Evolutionary conservation across 257 asterid genomes (phyloP), one percentile per base, ranked within the genome.

Genomic region (Nicotiana sylvestris): DNA sequence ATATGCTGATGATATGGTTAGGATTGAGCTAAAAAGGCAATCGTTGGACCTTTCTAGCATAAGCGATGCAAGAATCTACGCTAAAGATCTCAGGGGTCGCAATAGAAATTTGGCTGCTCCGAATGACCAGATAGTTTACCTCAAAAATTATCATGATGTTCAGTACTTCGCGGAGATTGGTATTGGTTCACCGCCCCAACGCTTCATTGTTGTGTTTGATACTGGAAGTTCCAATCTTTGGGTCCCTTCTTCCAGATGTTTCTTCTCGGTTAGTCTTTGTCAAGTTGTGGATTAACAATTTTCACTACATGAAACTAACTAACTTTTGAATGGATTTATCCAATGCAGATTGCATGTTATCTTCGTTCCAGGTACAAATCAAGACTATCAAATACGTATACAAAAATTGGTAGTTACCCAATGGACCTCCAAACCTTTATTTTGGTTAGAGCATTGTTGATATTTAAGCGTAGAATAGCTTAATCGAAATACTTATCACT

Each of bases 171-270:
- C 83, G 53, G 87, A 87, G 61, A 81, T 87, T 66, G 80, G 83
- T 29, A 82, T 87, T 35, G 89, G 89, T 53, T 62, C 89, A 30
- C 89, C 89, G 0, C 87, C 89, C n/a, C 89, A 87, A 80, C 74
- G 53, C 16, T 84, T 87, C 66, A 30, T 55, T 10, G 88, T 87
- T 56, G 84, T 87, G n/a, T 87, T 87, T 84, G 89, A 87, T 61
- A 82, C 89, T 27, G 89, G 85, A 58, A 87, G 86, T 82, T 84
- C 89, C 57, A 82, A 84, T 80, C 86, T 87, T 16, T 87, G 89
- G 89, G 76, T 87, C 17, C 89, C 89, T 27, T 87, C 89, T 51
- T 82, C 87, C n/a, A 84, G 65, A 78, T 87, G 89, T 81, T 76
- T 46, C 64, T 64, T 87, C 46, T 87, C 89, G 69, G 89, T 87